A percentile compares a stretch with the other conserved stretches of the same genome.
These are phyloP conservation scores for Hammondia hammondi DNA, from an alignment of 169 alveolate species.

Conservation along the genomic window DNA sequence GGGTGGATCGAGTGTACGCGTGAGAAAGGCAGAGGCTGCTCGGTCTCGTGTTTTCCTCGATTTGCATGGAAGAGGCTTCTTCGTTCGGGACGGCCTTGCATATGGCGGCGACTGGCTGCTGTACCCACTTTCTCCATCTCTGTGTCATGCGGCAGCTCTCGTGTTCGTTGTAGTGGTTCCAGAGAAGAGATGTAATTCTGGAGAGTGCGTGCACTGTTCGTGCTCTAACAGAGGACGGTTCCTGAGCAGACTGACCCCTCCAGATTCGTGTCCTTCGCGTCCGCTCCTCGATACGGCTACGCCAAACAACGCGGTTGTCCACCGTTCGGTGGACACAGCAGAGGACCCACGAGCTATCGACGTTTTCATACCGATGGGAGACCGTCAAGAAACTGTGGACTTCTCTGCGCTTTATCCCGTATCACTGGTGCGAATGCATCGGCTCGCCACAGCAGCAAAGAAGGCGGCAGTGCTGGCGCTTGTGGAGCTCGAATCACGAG, in stretches of 20 bases:
- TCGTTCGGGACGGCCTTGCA: constrained; percentile 18
- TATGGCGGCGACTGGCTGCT: constrained; percentile 48
- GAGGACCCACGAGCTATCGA: too few relatives aligned
- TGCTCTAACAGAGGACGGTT: too few relatives aligned
- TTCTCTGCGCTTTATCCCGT: neutral
- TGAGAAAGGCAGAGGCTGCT: neutral
- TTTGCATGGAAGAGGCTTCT: neutral
- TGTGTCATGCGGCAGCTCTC: constrained; percentile 33
- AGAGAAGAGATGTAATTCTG: neutral
- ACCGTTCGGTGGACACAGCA: neutral
- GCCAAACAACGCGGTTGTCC: neutral
- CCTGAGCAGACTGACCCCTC: too few relatives aligned
- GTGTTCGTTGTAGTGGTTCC: neutral
- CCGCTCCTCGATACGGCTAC: neutral
- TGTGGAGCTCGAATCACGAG: neutral
- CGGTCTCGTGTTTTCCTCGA: neutral
- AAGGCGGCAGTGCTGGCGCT: constrained; percentile 6
- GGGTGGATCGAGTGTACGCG: neutral
- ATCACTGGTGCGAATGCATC: constrained; percentile 17
- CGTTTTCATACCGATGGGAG: neutral
- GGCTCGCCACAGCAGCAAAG: neutral
- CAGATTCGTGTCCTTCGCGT: neutral
- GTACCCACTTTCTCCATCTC: neutral
- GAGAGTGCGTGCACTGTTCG: too few relatives aligned
- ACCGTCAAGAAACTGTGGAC: neutral